Base-by-base conservation (phyloP, 176 grass and related monocot species). In the Phoenix dactylifera region DNA sequence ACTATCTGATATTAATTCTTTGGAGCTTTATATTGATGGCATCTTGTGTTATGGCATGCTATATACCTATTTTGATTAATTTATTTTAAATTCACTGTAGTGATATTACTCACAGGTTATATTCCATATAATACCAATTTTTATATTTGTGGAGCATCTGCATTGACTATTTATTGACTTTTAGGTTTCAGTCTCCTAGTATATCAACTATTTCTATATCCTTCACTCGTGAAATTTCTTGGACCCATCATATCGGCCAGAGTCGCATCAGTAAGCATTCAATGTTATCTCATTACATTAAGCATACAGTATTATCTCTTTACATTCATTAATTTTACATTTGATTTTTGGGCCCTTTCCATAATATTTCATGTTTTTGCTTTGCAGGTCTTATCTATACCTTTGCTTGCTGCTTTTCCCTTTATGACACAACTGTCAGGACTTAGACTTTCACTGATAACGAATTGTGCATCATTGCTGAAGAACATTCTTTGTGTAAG, bases 391-490 rank as follows among this genome's bases (percentile, higher is more conserved):
- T 75, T 97, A 58, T 72, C 78, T 29, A 57, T 97, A 30, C 87
- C 80, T 16, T 71, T 96, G 75, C 83, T 96, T 78, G 77, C 71
- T 9, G 79, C 77, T 59, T 97, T 80, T 65, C 78, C 92, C 22
- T 97, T 83, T 55, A 83, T 97, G 79, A 72, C 92, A 35, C 59
- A 80, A 49, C 55, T 97, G 59, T 83, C 78, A 22, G 86, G 90
- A 77, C 1, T 83, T 67, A 57, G 18, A 69, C 86, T 89, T 62
- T 52, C 23, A 51, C 20, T 84, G 22, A 61, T 74, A 22, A 67
- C 90, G 10, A 89, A 84, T 54, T 74, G 19, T 74, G 86, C 86
- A 68, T 65, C 83, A 6, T 72, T 95, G 55, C 53, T 89, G 57
- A 95, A 90, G 70, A 87, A 76, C 57, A n/a, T 79, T 52, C 70